These are phyloP conservation scores for Dothideomycetes sp. DNA, from an alignment of 2,329 filamentous ascomycete genomes.

Conservation along the genomic window DNA sequence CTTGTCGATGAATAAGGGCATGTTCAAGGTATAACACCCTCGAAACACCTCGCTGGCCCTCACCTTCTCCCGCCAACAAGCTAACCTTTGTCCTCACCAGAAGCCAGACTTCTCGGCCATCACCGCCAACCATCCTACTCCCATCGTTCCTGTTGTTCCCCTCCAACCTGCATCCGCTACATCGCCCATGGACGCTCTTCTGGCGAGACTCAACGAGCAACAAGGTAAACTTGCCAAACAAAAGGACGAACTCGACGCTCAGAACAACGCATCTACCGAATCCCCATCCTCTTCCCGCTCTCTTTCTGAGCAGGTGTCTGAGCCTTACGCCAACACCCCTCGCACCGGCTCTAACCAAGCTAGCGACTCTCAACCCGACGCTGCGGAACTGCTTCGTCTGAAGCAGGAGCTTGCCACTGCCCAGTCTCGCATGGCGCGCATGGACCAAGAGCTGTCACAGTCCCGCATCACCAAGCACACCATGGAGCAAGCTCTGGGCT, in stretches of 20 bases:
- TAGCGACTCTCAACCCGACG: conserved; percentile 22
- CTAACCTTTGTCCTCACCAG: not conserved
- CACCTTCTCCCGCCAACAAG: not conserved
- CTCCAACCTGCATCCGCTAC: not conserved
- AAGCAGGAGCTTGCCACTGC: conserved; percentile 63
- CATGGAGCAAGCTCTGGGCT: conserved; percentile 43
- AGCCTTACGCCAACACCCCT: conserved; percentile 19
- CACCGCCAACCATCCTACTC: not conserved
- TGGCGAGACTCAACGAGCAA: conserved; percentile 65
- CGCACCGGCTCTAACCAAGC: conserved; percentile 13
- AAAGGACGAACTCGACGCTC: conserved; percentile 39
- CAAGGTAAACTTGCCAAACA: conserved; percentile 50
- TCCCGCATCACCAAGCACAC: conserved; percentile 51
- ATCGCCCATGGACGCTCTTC: conserved; percentile 54
- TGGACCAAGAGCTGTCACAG: conserved; percentile 60
- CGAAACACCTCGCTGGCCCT: not conserved
- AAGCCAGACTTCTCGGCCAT: not conserved
- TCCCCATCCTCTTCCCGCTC: conserved; percentile 12
- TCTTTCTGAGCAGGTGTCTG: conserved; percentile 18
- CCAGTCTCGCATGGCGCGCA: conserved; percentile 56
- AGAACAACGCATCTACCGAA: conserved; percentile 15
- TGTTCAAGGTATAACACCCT: conserved; percentile 2
- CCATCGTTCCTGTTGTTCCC: not conserved
- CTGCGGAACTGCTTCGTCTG: conserved; percentile 54
- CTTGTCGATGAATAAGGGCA: conserved; percentile 1